Evolutionary conservation across 2,329 filamentous ascomycete species (phyloP), one percentile per base, ranked within the genome.

Genomic region (Sarocladium strictum): DNA sequence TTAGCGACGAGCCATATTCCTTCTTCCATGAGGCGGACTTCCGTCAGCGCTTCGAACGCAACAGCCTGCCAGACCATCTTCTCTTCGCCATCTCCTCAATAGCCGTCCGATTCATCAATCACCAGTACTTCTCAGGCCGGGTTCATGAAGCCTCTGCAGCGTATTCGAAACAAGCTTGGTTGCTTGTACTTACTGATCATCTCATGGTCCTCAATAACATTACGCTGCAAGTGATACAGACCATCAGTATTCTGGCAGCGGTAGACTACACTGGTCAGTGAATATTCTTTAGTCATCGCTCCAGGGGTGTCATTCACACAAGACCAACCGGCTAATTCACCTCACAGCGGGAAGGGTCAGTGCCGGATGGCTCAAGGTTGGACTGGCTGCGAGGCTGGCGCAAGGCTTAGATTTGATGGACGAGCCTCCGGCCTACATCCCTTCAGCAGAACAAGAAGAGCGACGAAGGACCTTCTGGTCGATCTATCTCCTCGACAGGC

Each of bases 401-500:
- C 69, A 71, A 55, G 68, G 67, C 38, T 49, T 70, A 11, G 58
- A 62, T 12, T 62, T 72, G 29, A 69, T 67, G 61, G 50, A 60
- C 7, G 69, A 72, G 37, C 64, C 67, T 1, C 52, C 58, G 1
- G 7, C 33, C 1, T n/a, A 43, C 27, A 58, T 67, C 5, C 29
- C 59, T 3, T 53, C 50, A 14, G 51, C 56, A 4, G 62, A 69
- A 23, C 58, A 62, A 49, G 68, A 70, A 53, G 69, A 72, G 54
- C 61, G 66, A n/a, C 58, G 69, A 4, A 58, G 65, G 11, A 62
- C 66, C 0, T 72, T 71, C 47, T 72, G 69, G 69, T 72, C 69
- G 3, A 60, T 72, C 19, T 72, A 71, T 53, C 61, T 72, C 6
- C 59, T 71, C 1, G 69, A 72, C 54, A 64, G 64, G 32, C 60